Evolutionary conservation across 768 basidiomycete genomes (phyloP).

Genomic region (Pisolithus microcarpus): DNA sequence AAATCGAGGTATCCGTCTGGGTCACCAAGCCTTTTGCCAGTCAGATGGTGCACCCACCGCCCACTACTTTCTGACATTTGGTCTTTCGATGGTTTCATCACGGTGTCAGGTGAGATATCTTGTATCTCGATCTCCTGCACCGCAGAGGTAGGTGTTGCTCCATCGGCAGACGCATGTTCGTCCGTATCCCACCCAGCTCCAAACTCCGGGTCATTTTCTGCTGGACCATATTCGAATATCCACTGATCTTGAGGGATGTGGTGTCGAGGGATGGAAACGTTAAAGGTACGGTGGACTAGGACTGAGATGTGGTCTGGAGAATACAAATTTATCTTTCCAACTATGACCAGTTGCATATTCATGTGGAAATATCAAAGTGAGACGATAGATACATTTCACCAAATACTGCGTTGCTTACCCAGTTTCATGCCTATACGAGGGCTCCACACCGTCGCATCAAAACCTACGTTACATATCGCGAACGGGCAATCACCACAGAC

Average conservation of each 20-base stretch:
- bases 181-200: constrained; percentile 31
- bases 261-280: constrained; percentile 87
- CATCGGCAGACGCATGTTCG: constrained; percentile 13
- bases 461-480: constrained; percentile 62
- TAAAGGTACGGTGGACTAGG: constrained; percentile 87
- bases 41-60: constrained; percentile 71
- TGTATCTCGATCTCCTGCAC: constrained; percentile 10
- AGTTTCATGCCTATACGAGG: constrained; percentile 77
- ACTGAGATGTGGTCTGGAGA: constrained; percentile 91
- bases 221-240: constrained; percentile 81
- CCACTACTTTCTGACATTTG: constrained; percentile 48
- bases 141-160: not conserved
- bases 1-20: constrained; percentile 64
- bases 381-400: not conserved
- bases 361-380: not conserved
- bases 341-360: constrained; percentile 31
- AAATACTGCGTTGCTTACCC: constrained; percentile 37
- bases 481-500: constrained; percentile 84
- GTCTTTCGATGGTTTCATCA: constrained; percentile 9
- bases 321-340: constrained; percentile 79
- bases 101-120: not conserved
- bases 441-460: constrained; percentile 86
- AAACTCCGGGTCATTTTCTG: constrained; percentile 74
- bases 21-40: constrained; percentile 65
- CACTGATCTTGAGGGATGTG: constrained; percentile 79